phyloP scores from a whole-genome alignment of 306 rosid species.

The Cicer bijugum region DNA sequence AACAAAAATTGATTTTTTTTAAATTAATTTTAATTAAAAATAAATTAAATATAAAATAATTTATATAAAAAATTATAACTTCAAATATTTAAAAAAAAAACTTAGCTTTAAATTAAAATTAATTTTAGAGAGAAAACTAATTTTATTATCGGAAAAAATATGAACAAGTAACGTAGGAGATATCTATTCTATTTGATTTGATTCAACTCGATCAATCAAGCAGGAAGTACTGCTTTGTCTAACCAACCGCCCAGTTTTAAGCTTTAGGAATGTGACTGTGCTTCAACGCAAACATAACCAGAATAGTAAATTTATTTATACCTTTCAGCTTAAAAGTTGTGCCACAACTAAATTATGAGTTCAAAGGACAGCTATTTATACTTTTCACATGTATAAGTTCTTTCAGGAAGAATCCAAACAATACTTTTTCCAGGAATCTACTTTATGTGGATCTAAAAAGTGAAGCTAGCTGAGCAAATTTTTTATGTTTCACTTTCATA shows the following conservation, averaged over 20 bases:
- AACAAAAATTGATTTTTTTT: too few relatives aligned
- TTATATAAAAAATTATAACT: too few relatives aligned
- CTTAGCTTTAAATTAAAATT: too few relatives aligned
- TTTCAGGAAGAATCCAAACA: conserved; percentile 37
- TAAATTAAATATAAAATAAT: too few relatives aligned
- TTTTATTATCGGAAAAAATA: too few relatives aligned
- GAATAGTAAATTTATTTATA: conserved; percentile 15
- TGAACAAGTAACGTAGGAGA: too few relatives aligned
- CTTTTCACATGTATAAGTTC: conserved; percentile 32
- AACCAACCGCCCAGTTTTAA: not conserved
- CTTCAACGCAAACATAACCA: conserved; percentile 28
- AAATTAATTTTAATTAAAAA: too few relatives aligned
- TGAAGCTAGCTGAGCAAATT: conserved; percentile 36
- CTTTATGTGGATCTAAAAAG: not conserved
- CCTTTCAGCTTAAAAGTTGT: not conserved
- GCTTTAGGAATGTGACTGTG: conserved; percentile 6
- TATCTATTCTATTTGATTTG: conserved; percentile 5
- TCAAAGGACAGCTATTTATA: conserved; percentile 22
- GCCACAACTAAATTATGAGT: conserved; percentile 24
- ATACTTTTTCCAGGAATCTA: conserved; percentile 18
- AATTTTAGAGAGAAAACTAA: too few relatives aligned
- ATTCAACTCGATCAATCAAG: conserved; percentile 17
- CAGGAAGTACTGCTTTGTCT: conserved; percentile 6
- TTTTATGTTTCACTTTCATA: too few relatives aligned
- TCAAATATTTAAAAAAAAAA: too few relatives aligned